Evolutionary conservation across 306 rosid genomes (phyloP).

Genomic region (Gynostemma pentaphyllum): DNA sequence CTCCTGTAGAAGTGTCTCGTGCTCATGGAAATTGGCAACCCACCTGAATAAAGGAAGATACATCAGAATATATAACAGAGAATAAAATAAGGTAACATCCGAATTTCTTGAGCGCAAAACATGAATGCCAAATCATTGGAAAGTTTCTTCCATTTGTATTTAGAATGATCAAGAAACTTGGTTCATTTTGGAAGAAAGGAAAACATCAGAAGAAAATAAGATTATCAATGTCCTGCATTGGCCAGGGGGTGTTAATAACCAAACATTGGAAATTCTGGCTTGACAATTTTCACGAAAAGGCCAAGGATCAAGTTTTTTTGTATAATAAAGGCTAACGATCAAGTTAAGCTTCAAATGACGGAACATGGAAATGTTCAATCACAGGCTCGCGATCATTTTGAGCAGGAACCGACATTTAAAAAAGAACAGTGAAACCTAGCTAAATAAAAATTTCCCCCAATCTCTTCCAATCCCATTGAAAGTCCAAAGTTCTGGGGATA

Average conservation of each 20-base stretch:
- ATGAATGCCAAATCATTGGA: not conserved
- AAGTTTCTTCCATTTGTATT: not conserved
- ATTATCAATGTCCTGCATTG: not conserved
- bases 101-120: not conserved
- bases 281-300: not conserved
- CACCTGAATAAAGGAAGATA: conserved; percentile 34
- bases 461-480: too few relatives aligned
- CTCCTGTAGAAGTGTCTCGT: conserved; percentile 83
- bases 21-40: conserved; percentile 82
- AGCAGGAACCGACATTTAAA: not conserved
- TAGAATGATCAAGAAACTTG: not conserved
- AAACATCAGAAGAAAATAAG: not conserved
- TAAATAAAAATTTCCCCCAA: too few relatives aligned
- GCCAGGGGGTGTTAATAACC: not conserved
- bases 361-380: too few relatives aligned
- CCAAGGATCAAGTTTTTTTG: not conserved
- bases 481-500: too few relatives aligned
- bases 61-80: not conserved
- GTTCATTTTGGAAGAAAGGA: not conserved
- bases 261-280: not conserved
- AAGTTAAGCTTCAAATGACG: too few relatives aligned
- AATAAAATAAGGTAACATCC: not conserved
- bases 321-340: too few relatives aligned
- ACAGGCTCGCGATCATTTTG: not conserved
- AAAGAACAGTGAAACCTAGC: too few relatives aligned